Evolutionary conservation across 345 rosid genomes (phyloP), one percentile per base, ranked within the genome.

Genomic region (Xanthoceras sorbifolium): DNA sequence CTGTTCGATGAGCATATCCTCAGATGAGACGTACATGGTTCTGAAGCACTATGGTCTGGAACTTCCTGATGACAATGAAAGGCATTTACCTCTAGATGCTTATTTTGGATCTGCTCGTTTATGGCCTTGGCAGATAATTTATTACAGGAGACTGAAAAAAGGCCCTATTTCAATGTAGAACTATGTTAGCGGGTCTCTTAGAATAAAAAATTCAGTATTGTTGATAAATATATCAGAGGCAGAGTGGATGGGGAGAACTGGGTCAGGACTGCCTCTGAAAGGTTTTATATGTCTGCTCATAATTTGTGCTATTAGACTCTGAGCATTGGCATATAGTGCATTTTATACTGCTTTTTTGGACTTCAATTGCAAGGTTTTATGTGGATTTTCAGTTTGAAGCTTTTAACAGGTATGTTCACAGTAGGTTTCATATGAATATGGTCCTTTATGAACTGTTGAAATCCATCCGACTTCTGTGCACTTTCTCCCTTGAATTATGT

Each of bases 211-310:
- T 83, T 79, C 48, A 76, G 82, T 71, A 86, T 88, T 60, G 73
- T 80, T 65, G 88, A 88, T 74, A 85, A 83, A 72, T 86, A 80
- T 62, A 55, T 86, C 34, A 80, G 87, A 84, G 80, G 87, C 78
- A 86, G 86, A 88, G 86, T 78, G 87, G 87, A 65, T 85, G 89
- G 91, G 86, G 69, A 71, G 86, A 85, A 71, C 32, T 54, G 59
- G 46, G 55, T 32, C 69, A 18, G 32, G 74, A 59, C 11, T 78
- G 83, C 40, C 71, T 36, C 36, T 79, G 76, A 79, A 40, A 72
- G 62, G 3, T 46, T 36, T 74, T 73, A 69, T 31, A 44, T 67
- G 69, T 32, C 74, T 29, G 54, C 36, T 67, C 48, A 46, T 42
- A 11, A 25, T 70, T 55, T 59, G 6, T 28, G 5, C 1, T 9